These are phyloP conservation scores for Debaryomyces tyrocola DNA, from an alignment of 805 yeast species.

Conservation along the genomic window DNA sequence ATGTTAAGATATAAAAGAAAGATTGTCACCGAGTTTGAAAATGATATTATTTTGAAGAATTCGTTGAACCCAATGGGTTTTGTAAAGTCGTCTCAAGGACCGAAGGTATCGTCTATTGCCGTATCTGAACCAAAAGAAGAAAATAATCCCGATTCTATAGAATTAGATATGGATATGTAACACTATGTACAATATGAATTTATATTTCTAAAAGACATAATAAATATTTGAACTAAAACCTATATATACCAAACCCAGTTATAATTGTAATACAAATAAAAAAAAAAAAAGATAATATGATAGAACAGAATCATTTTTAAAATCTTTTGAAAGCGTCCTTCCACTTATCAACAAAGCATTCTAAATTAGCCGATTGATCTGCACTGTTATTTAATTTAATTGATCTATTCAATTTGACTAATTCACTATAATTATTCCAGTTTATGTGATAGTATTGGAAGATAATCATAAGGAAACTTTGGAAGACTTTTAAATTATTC, in stretches of 20 bases:
- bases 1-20: constrained; percentile 64
- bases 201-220: not conserved
- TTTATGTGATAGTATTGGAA: constrained; percentile 42
- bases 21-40: constrained; percentile 21
- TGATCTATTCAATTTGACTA: constrained; percentile 32
- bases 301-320: constrained; percentile 8
- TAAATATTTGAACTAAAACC: too few species aligned
- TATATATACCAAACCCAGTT: not conserved
- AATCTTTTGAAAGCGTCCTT: constrained; percentile 23
- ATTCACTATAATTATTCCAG: constrained; percentile 38
- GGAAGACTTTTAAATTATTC: constrained; percentile 29
- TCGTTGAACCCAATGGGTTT: constrained; percentile 46
- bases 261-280: not conserved
- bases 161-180: constrained; percentile 48
- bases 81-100: constrained; percentile 36
- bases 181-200: not conserved
- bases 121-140: constrained; percentile 3
- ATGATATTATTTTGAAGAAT: constrained; percentile 11
- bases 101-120: not conserved
- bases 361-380: constrained; percentile 34
- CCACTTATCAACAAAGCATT: constrained; percentile 41
- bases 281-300: too few species aligned
- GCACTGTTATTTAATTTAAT: constrained; percentile 36
- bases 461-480: constrained; percentile 32
- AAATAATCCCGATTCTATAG: constrained; percentile 60